Evolutionary conservation across 2,329 filamentous ascomycete genomes (phyloP).

Genomic region (Colletotrichum gigasporum): DNA sequence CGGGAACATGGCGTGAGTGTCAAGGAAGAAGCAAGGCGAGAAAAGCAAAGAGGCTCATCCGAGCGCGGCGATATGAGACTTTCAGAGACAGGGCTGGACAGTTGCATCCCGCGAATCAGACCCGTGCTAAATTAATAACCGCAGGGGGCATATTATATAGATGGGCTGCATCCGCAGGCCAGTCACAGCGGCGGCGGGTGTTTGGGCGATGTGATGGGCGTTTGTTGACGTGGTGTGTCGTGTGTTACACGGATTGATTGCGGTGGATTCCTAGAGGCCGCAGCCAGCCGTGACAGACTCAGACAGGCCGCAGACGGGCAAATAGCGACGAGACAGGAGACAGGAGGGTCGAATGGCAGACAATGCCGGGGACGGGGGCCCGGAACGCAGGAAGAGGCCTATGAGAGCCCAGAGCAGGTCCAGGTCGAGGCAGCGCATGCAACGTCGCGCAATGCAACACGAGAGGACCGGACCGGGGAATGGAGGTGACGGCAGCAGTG

Average conservation of each 20-base stretch:
- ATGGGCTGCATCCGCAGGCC: not conserved
- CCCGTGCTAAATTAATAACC: slow-evolving; percentile 6
- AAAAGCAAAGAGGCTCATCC: slow-evolving; percentile 24
- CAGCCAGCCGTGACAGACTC: slow-evolving; percentile 18
- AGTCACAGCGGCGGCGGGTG: not conserved
- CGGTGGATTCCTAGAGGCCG: slow-evolving; percentile 15
- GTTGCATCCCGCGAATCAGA: slow-evolving; percentile 18
- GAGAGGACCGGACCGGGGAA: not conserved
- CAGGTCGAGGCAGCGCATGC: not conserved
- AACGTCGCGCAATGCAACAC: slow-evolving; percentile 9
- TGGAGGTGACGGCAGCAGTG: not conserved
- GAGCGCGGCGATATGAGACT: slow-evolving; percentile 22
- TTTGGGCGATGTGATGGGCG: slow-evolving; percentile 7
- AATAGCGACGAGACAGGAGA: slow-evolving; percentile 21
- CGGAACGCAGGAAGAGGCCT: not conserved
- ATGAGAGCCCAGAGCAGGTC: no score
- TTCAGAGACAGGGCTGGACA: slow-evolving; percentile 27
- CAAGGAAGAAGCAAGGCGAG: slow-evolving; percentile 16
- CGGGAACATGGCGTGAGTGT: slow-evolving; percentile 24
- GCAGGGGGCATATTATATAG: slow-evolving; percentile 18
- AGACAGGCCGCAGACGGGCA: slow-evolving; percentile 7
- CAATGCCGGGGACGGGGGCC: not conserved
- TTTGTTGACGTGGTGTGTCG: slow-evolving; percentile 18
- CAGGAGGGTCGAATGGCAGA: not conserved
- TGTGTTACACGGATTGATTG: slow-evolving; percentile 24